Base-by-base conservation (phyloP, 2,329 filamentous ascomycete species). In the Colletotrichum tropicale region DNA sequence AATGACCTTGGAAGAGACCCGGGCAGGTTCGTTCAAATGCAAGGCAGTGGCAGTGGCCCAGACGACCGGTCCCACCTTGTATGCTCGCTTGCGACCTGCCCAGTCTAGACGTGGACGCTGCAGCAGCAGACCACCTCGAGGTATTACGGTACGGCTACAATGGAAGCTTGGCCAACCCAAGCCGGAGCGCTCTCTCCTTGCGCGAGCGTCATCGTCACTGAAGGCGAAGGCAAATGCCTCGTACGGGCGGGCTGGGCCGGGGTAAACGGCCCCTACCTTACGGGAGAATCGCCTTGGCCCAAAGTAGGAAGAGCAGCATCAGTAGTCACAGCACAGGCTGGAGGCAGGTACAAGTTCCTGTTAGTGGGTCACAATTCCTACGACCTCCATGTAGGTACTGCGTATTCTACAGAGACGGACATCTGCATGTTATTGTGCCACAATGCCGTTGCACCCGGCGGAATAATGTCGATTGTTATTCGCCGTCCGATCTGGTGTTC, bases 141-240 rank as follows among this genome's bases (percentile, higher is more conserved):
- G 43, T 52, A 52, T 52, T 52, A 52, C 43, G 43, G 43, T 24
- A 52, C 43, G 43, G 43, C 43, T 21, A 52, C 43, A 24, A 15
- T 52, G 43, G 43, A 62, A 60, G 66, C 30, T 61, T 34, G 55
- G 38, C 66, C 66, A 69, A 69, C 34, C 66, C 70, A 55, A 73
- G 71, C 56, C 65, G 71, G 65, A 64, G 70, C 28, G 64, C 32
- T 69, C 28, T 64, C 48, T 12, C 12, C 48, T 56, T 10, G 26
- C 36, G 61, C 43, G 43, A 67, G 70, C 74, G 74, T 76, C 70
- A 76, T 76, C 70, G 64, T 74, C 69, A 58, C 56, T 24, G 34
- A 58, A 75, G 73, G 64, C 64, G 34, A 65, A 75, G 73, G 64
- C 64, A 67, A 75, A 71, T 72, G 28, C 28, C 72, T 43, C 48